These are phyloP conservation scores for Barnettozyma sucrosica DNA, from an alignment of 805 yeast genomes.

Conservation along the genomic window DNA sequence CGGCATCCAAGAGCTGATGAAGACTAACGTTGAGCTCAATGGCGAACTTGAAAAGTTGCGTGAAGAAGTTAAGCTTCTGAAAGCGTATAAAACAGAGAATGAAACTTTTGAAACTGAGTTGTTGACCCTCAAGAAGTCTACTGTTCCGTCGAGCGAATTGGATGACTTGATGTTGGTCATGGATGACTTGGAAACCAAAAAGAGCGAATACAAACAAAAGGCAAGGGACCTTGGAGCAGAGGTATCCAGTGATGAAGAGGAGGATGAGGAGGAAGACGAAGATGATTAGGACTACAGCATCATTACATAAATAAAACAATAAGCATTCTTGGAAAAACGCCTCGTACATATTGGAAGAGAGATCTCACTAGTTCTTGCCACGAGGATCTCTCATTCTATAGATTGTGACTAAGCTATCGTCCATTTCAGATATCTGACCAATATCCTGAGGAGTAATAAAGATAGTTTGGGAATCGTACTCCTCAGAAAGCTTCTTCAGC, in stretches of 20 bases:
- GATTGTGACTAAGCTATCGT: slow-evolving; percentile 55
- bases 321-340: not conserved
- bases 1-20: not conserved
- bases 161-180: slow-evolving; percentile 76
- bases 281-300: slow-evolving; percentile 30
- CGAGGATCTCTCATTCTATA: slow-evolving; percentile 50
- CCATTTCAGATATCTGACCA: slow-evolving; percentile 52
- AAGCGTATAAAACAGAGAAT: slow-evolving; percentile 8
- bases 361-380: not conserved
- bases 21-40: not conserved
- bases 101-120: slow-evolving; percentile 20
- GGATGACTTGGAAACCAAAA: slow-evolving; percentile 70
- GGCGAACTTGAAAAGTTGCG: slow-evolving; percentile 3
- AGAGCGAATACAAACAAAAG: slow-evolving; percentile 47
- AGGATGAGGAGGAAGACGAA: slow-evolving; percentile 57
- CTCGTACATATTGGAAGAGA: not conserved
- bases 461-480: slow-evolving; percentile 73
- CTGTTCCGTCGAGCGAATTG: slow-evolving; percentile 46
- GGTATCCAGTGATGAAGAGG: slow-evolving; percentile 67
- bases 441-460: slow-evolving; percentile 94
- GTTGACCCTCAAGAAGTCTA: slow-evolving; percentile 11
- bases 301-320: not conserved
- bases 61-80: slow-evolving; percentile 2
- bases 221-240: slow-evolving; percentile 50
- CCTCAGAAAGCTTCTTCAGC: slow-evolving; percentile 56